phyloP scores from a whole-genome alignment of 139 green algal genomes.

The Pycnococcus provasolii region DNA sequence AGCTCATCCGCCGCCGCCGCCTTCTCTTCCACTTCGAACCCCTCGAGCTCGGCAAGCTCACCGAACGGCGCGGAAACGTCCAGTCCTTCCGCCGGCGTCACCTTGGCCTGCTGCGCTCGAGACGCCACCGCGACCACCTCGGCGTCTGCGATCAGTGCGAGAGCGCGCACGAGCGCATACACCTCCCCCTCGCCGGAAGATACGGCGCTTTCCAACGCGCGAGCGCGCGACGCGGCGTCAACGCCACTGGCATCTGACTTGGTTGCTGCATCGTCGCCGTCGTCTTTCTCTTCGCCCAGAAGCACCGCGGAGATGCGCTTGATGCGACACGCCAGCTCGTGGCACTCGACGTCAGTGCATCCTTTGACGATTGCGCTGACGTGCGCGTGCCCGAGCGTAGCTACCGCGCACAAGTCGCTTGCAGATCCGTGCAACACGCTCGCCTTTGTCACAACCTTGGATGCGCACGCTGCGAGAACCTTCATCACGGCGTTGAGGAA shows the following conservation, averaged over 20 bases:
- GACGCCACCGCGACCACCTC: constrained; percentile 7
- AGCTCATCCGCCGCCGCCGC: neutral
- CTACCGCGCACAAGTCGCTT: too few relatives aligned
- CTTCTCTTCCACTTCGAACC: neutral
- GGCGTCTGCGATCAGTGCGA: constrained; percentile 5
- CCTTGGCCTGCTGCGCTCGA: neutral
- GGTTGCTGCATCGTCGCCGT: too few relatives aligned
- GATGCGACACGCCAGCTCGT: too few relatives aligned
- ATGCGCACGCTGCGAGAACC: neutral
- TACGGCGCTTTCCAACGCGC: neutral
- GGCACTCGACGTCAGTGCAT: too few relatives aligned
- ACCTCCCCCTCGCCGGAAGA: neutral
- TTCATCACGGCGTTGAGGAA: neutral
- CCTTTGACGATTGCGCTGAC: too few relatives aligned
- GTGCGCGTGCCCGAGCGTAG: too few relatives aligned
- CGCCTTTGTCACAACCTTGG: too few relatives aligned
- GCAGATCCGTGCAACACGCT: too few relatives aligned
- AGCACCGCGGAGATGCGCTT: too few relatives aligned
- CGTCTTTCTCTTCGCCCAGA: too few relatives aligned
- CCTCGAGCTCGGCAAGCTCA: neutral
- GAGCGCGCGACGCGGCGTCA: too few relatives aligned
- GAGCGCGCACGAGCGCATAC: neutral
- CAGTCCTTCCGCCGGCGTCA: neutral
- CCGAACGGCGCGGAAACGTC: neutral
- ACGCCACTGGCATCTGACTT: too few relatives aligned